A percentile compares a stretch with the other conserved stretches of the same genome.
Conservation (phyloP, 1,139 yeast species). For the Meyerozyma carpophila region DNA sequence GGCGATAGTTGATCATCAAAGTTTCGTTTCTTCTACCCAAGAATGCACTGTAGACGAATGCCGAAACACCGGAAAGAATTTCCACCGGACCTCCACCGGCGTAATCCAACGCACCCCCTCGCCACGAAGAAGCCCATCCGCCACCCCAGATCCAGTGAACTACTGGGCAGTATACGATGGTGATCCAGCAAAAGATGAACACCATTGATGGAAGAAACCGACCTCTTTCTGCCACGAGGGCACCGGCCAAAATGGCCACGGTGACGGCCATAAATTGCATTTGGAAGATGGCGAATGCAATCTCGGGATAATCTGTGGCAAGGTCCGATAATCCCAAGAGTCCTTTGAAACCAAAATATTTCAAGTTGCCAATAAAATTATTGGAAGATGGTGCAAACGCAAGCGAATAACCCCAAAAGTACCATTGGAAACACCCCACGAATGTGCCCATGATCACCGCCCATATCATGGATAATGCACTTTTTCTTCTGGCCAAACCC, state of each 20-base stretch:
- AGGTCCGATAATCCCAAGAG: conserved; percentile 48
- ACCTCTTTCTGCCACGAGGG: conserved; percentile 88
- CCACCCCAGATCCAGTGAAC: conserved; percentile 96
- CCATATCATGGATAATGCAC: conserved; percentile 88
- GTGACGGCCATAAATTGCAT: conserved; percentile 91
- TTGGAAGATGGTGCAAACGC: conserved; percentile 77
- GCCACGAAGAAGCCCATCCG: conserved; percentile 76
- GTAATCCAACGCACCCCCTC: conserved; percentile 89
- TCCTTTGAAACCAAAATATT: conserved; percentile 74
- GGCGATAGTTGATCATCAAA: conserved; percentile 82
- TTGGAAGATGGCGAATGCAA: conserved; percentile 82
- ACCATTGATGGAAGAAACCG: conserved; percentile 80
- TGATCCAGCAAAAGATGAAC: conserved; percentile 82
- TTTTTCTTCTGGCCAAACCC: conserved; percentile 87
- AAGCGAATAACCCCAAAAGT: conserved; percentile 94
- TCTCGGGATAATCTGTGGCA: conserved; percentile 62
- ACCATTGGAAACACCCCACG: conserved; percentile 89
- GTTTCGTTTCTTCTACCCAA: conserved; percentile 82
- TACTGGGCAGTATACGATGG: conserved; percentile 87
- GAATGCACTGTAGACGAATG: conserved; percentile 78
- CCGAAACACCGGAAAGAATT: conserved; percentile 85
- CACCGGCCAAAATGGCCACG: conserved; percentile 86
- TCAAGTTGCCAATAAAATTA: conserved; percentile 81
- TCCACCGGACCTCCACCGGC: conserved; percentile 99
- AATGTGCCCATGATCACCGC: conserved; percentile 68